Conservation (phyloP, 164 flowering plant genomes). For the Buxus sempervirens region DNA sequence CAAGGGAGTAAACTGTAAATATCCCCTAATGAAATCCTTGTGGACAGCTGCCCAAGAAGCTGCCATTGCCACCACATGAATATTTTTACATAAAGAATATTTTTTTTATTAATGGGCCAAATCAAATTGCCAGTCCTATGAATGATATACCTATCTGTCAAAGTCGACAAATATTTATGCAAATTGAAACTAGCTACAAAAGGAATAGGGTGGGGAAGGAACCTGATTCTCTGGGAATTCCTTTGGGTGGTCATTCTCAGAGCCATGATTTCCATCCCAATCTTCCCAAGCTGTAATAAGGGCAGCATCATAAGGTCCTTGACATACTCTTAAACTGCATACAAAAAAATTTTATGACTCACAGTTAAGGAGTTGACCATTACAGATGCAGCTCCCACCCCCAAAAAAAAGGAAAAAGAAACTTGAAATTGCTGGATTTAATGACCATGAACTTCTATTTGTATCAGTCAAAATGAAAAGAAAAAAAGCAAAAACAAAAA, state of each 20-base stretch:
- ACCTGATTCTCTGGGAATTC: constrained; percentile 86
- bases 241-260: constrained; percentile 90
- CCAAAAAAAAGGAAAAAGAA: too few species aligned
- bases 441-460: too few species aligned
- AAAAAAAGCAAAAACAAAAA: background rate
- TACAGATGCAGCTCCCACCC: too few species aligned
- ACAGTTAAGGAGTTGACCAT: too few species aligned
- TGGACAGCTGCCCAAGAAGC: too few species aligned
- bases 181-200: background rate
- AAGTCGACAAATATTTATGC: background rate
- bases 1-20: too few species aligned
- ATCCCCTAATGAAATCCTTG: too few species aligned
- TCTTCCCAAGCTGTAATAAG: constrained; percentile 85
- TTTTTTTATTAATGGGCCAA: background rate
- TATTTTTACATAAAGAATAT: background rate
- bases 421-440: too few species aligned
- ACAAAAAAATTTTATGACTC: background rate
- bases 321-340: constrained; percentile 71
- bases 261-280: constrained; percentile 73
- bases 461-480: background rate
- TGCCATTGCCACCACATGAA: too few species aligned
- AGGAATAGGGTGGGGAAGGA: background rate
- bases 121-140: background rate
- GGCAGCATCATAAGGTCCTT: constrained; percentile 70
- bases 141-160: background rate